phyloP scores from a whole-genome alignment of 225 moss, liverwort and hornwort species.

The Lunularia cruciata region DNA sequence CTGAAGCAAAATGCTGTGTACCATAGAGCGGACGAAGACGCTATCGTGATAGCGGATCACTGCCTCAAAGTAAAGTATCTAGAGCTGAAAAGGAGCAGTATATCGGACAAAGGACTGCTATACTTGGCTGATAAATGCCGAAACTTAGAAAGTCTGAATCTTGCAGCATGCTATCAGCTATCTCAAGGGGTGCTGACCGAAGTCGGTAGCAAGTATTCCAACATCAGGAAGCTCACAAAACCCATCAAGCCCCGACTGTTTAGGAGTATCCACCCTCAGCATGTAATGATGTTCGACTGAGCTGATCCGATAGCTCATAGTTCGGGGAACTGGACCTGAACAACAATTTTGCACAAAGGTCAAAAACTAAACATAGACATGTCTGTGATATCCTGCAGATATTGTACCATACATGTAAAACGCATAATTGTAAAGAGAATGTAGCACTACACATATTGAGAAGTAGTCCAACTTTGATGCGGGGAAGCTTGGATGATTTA shows the following conservation, averaged over 20 bases:
- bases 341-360: too few species aligned
- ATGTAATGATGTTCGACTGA: constrained; percentile 24
- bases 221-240: constrained; percentile 37
- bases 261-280: constrained; percentile 4
- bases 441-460: too few species aligned
- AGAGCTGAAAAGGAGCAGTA: constrained; percentile 41
- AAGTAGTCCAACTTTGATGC: too few species aligned
- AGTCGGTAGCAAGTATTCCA: constrained; percentile 22
- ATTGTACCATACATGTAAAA: too few species aligned
- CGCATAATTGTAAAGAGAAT: too few species aligned
- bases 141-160: constrained; percentile 34
- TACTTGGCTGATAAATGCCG: constrained; percentile 35
- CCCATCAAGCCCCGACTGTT: constrained; percentile 50
- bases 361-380: too few species aligned
- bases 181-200: constrained; percentile 34
- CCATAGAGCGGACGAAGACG: constrained; percentile 45
- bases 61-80: constrained; percentile 38
- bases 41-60: constrained; percentile 32
- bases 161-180: constrained; percentile 41
- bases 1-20: constrained; percentile 21
- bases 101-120: constrained; percentile 38
- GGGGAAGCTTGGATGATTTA: too few species aligned
- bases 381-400: too few species aligned
- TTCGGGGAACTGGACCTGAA: too few species aligned
- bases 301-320: too few species aligned